A percentile compares a stretch with the other conserved stretches of the same genome.
phyloP scores from a whole-genome alignment of 2,329 filamentous ascomycete genomes.

The Aspergillus intermedius region DNA sequence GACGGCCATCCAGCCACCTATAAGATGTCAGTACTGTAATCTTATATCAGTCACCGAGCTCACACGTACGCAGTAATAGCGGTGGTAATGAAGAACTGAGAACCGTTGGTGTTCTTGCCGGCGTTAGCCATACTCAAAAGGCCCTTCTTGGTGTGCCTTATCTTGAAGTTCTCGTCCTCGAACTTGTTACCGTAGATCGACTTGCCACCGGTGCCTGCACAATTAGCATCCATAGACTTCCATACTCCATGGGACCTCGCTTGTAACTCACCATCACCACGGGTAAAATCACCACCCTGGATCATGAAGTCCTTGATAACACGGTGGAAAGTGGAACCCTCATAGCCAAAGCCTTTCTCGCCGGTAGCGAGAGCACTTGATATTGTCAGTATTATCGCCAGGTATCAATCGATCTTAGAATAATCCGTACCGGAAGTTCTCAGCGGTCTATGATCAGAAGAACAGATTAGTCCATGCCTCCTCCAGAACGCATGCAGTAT shows the following conservation, averaged over 20 bases:
- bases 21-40: constrained; percentile 5
- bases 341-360: constrained; percentile 62
- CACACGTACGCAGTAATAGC: constrained; percentile 45
- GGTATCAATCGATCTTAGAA: neutral
- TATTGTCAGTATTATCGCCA: constrained; percentile 7
- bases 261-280: constrained; percentile 45
- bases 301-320: constrained; percentile 68
- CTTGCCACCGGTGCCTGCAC: constrained; percentile 56
- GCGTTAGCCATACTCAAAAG: constrained; percentile 60
- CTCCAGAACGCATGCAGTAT: constrained; percentile 1
- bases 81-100: constrained; percentile 63
- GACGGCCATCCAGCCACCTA: constrained; percentile 56
- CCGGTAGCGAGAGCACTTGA: constrained; percentile 54
- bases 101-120: constrained; percentile 59
- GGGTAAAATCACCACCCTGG: constrained; percentile 63
- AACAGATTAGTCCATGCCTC: constrained; percentile 5
- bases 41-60: neutral
- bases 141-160: constrained; percentile 60
- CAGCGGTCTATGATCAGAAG: constrained; percentile 47
- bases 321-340: constrained; percentile 62
- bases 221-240: constrained; percentile 7
- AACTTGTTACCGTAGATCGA: constrained; percentile 63
- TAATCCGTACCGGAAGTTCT: constrained; percentile 54
- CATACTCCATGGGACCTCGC: no score
- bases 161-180: constrained; percentile 64